Percentiles rank a stretch among this genome's conserved stretches.
Evolutionary conservation across 257 asterid species (phyloP).

Genomic region (Buddleja alternifolia): DNA sequence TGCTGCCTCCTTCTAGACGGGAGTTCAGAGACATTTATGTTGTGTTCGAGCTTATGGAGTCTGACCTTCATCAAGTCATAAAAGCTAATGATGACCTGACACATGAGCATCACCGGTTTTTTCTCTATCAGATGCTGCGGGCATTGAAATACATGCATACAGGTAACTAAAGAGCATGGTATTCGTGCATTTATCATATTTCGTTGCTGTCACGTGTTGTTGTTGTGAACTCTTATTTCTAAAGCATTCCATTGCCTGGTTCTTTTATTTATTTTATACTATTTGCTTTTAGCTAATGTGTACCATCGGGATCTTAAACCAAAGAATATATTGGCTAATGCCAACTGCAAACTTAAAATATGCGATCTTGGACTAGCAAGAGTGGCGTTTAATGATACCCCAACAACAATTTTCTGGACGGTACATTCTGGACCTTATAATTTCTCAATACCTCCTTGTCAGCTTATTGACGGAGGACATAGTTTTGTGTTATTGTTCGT

Average conservation of each 20-base stretch:
- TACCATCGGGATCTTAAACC: slow-evolving; percentile 96
- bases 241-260: slow-evolving; percentile 5
- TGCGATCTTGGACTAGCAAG: slow-evolving; percentile 95
- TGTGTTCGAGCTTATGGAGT: slow-evolving; percentile 95
- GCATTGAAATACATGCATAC: slow-evolving; percentile 92
- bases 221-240: neutral
- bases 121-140: slow-evolving; percentile 90
- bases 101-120: slow-evolving; percentile 87
- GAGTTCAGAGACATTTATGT: slow-evolving; percentile 88
- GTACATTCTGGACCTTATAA: slow-evolving; percentile 38
- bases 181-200: neutral
- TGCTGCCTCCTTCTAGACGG: slow-evolving; percentile 87
- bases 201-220: neutral
- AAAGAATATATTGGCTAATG: slow-evolving; percentile 94
- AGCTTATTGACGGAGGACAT: neutral
- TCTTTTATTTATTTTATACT: slow-evolving; percentile 25
- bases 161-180: slow-evolving; percentile 46
- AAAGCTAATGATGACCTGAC: slow-evolving; percentile 96
- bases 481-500: neutral
- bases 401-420: slow-evolving; percentile 92
- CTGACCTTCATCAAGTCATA: slow-evolving; percentile 95
- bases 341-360: slow-evolving; percentile 92
- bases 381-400: slow-evolving; percentile 88
- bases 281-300: slow-evolving; percentile 79
- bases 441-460: slow-evolving; percentile 12